Evolutionary conservation across 371 early-diverging fungal species (phyloP).

Genomic region (Synchytrium microbalum): DNA sequence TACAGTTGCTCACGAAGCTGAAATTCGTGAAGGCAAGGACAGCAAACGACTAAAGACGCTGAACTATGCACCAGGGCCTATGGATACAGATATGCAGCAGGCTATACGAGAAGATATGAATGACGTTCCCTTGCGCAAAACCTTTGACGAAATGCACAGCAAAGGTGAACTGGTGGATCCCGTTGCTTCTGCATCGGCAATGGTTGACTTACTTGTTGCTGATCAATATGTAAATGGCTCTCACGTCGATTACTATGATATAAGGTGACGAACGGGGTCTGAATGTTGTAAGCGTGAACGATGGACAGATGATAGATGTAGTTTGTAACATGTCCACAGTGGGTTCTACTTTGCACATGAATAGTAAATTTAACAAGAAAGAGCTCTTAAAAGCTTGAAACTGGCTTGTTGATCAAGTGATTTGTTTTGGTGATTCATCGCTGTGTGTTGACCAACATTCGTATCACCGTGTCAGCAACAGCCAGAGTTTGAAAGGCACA

Average conservation of each 20-base stretch:
- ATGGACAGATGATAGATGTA: too few species aligned
- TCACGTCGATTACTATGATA: conserved; percentile 79
- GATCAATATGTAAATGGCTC: conserved; percentile 60
- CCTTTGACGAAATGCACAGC: conserved; percentile 40
- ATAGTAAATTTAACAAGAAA: too few species aligned
- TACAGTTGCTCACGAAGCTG: conserved; percentile 60
- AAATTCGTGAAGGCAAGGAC: conserved; percentile 15
- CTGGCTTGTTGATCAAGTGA: too few species aligned
- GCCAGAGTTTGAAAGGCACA: too few species aligned
- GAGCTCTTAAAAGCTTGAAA: too few species aligned
- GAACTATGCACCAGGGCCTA: conserved; percentile 88
- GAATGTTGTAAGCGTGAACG: too few species aligned
- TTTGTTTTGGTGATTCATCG: too few species aligned
- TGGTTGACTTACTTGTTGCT: conserved; percentile 44
- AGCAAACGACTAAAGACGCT: conserved; percentile 36
- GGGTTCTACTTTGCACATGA: too few species aligned
- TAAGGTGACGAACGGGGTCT: too few species aligned
- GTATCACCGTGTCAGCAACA: too few species aligned
- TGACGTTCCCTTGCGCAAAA: conserved; percentile 53
- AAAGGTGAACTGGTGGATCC: conserved; percentile 66
- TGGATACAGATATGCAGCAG: conserved; percentile 82
- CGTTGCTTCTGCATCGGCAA: conserved; percentile 55
- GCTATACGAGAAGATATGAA: conserved; percentile 63
- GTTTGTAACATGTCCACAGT: too few species aligned
- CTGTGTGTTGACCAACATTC: too few species aligned